Evolutionary conservation across 495 filamentous ascomycete species (phyloP), one percentile per base, ranked within the genome.

Genomic region (Penicillium subrubescens): DNA sequence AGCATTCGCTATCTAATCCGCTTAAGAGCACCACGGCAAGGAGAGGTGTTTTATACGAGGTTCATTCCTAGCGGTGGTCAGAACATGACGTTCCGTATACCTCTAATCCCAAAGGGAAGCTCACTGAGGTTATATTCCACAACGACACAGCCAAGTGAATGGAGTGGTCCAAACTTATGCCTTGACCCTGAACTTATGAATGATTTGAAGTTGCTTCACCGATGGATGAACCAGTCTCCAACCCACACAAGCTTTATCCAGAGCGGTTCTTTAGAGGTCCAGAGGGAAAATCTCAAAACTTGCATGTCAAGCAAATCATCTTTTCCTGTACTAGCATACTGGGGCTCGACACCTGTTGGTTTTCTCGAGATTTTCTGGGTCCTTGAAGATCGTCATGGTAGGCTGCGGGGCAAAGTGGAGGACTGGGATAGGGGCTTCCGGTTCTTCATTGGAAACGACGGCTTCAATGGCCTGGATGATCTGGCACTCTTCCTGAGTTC

Each of bases 281-380:
- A 57, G 53, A 31, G 27, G 53, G 53, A 57, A 35, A 57, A 35
- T 35, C 29, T 57, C 10, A 57, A 57, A 35, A 39, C 21, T 17
- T 11, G 53, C 53, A 57, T 57, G 53, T 35, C 53, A 35, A 57
- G 53, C 29, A 31, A 57, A 57, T 57, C 53, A 35, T 57, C 53
- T 33, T 57, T 57, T 57, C 53, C 53, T 35, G 53, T 34, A 34
- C 31, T 57, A 33, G 53, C 53, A 57, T 57, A 35, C 53, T 57
- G 53, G 53, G 29, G 29, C 15, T 57, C 53, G 53, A 57, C 53
- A 33, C 27, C 53, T 33, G 53, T 57, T 21, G 33, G 53, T 34
- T 57, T 33, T 57, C 34, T 57, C 53, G 53, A 46, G 15, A 57
- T 57, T 33, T 57, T 57, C 29, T 57, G 53, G 53, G 29, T 34